These are phyloP conservation scores for Ophiostoma triangulosporum DNA, from an alignment of 2,329 filamentous ascomycete species.

Conservation along the genomic window DNA sequence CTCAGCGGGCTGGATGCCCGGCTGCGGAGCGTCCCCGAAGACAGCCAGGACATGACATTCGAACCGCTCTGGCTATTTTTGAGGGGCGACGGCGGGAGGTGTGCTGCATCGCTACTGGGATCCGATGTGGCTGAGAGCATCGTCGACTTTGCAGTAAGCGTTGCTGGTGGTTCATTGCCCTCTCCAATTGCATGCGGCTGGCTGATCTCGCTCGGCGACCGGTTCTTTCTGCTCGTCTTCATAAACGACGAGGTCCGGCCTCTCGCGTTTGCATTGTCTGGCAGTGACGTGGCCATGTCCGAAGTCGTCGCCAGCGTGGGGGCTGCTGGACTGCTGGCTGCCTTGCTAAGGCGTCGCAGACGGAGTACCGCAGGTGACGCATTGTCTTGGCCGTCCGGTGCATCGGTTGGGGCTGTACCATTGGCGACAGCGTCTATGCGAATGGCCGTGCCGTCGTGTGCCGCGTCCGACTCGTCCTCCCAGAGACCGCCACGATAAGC, in stretches of 20 bases:
- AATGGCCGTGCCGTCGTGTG: constrained; percentile 17
- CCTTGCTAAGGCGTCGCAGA: constrained; percentile 40
- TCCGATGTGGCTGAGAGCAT: neutral
- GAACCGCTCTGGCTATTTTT: constrained; percentile 29
- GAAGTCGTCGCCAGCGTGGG: constrained; percentile 20
- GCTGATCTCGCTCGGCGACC: constrained; percentile 14
- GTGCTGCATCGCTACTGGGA: neutral
- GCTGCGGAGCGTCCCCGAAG: constrained; percentile 37
- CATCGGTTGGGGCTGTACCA: neutral
- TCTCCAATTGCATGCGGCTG: constrained; percentile 21
- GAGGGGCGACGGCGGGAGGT: constrained; percentile 34
- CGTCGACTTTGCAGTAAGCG: constrained; percentile 33
- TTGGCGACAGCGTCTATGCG: constrained; percentile 23
- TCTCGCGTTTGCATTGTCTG: neutral
- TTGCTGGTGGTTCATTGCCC: constrained; percentile 28
- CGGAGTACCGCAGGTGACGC: constrained; percentile 21
- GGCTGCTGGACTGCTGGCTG: constrained; percentile 32
- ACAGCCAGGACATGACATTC: constrained; percentile 52
- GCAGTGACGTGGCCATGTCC: constrained; percentile 34
- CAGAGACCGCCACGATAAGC: constrained; percentile 77
- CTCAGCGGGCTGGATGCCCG: constrained; percentile 21
- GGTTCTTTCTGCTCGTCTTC: constrained; percentile 29
- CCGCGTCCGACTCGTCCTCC: constrained; percentile 31
- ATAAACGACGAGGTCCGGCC: neutral
- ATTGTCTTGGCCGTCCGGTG: constrained; percentile 24